Evolutionary conservation across 163 green algal genomes (phyloP).

Genomic region (Scenedesmus sp.): DNA sequence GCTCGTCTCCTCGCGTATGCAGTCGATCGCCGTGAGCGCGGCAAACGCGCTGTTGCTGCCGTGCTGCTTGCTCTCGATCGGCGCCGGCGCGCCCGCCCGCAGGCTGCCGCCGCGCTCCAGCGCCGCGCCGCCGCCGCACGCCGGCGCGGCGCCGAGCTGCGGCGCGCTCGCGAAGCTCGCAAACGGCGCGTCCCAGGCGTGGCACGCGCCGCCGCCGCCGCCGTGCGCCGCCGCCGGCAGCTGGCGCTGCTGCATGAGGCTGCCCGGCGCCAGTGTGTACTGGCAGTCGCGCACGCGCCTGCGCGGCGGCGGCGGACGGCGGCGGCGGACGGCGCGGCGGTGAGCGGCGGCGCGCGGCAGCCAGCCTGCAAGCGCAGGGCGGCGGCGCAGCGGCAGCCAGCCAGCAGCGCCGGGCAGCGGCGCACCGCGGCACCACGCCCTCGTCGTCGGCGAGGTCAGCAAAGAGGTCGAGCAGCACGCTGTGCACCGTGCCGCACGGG

Average conservation of each 20-base stretch:
- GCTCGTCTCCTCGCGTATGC: conserved; percentile 39
- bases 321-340: too few species aligned
- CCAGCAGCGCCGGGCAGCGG: too few species aligned
- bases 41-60: conserved; percentile 42
- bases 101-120: conserved; percentile 6
- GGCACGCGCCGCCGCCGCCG: neutral
- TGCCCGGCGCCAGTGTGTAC: conserved; percentile 28
- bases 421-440: neutral
- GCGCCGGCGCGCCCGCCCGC: conserved; percentile 2
- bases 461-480: conserved; percentile 41
- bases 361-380: too few species aligned
- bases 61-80: conserved; percentile 43
- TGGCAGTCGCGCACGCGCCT: conserved; percentile 13
- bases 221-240: neutral
- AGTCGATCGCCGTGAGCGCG: conserved; percentile 44
- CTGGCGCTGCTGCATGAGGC: conserved; percentile 31
- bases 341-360: too few species aligned
- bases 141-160: too few species aligned
- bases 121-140: too few species aligned
- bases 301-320: too few species aligned
- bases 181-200: too few species aligned
- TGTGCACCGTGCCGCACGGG: conserved; percentile 31
- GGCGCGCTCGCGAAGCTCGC: too few species aligned
- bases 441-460: conserved; percentile 31
- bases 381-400: neutral